Evolutionary conservation across 2,329 filamentous ascomycete species (phyloP).

Genomic region (Xenoacremonium recifei): DNA sequence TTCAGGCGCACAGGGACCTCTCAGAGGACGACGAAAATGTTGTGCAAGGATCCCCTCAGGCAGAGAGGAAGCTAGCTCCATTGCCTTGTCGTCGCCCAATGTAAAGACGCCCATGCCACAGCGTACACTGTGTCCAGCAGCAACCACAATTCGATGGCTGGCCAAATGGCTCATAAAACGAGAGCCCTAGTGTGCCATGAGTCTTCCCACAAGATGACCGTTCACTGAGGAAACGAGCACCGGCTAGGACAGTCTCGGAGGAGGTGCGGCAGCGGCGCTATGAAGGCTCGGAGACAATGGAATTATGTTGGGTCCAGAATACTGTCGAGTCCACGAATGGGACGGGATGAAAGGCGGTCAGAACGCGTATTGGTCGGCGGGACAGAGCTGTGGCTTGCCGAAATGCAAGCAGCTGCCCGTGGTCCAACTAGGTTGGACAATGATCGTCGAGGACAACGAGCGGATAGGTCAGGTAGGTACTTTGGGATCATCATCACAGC

Average conservation of each 20-base stretch:
- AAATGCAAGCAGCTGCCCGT: slow-evolving; percentile 16
- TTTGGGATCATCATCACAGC: no score
- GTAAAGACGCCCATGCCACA: slow-evolving; percentile 22
- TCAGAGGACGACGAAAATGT: slow-evolving; percentile 20
- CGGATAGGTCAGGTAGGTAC: background rate
- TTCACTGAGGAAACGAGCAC: slow-evolving; percentile 13
- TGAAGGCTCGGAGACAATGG: slow-evolving; percentile 7
- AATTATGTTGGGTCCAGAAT: no score
- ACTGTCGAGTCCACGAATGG: slow-evolving; percentile 17
- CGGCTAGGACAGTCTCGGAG: slow-evolving; percentile 10
- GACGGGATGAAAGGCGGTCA: slow-evolving; percentile 23
- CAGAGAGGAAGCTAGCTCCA: slow-evolving; percentile 13
- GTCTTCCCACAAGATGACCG: slow-evolving; percentile 12
- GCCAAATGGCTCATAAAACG: slow-evolving; percentile 27
- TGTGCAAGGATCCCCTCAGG: slow-evolving; percentile 14
- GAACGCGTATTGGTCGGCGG: slow-evolving; percentile 21
- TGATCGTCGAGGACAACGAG: background rate
- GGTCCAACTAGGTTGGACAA: background rate
- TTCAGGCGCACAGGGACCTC: slow-evolving; percentile 22
- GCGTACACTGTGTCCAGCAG: slow-evolving; percentile 21
- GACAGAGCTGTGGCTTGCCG: slow-evolving; percentile 14
- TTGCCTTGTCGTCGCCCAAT: slow-evolving; percentile 18
- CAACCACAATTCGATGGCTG: slow-evolving; percentile 21
- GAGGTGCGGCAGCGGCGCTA: slow-evolving; percentile 6
- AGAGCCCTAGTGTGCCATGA: slow-evolving; percentile 20